Evolutionary conservation across 345 rosid species (phyloP).

Genomic region (Lenwebbia sp.): DNA sequence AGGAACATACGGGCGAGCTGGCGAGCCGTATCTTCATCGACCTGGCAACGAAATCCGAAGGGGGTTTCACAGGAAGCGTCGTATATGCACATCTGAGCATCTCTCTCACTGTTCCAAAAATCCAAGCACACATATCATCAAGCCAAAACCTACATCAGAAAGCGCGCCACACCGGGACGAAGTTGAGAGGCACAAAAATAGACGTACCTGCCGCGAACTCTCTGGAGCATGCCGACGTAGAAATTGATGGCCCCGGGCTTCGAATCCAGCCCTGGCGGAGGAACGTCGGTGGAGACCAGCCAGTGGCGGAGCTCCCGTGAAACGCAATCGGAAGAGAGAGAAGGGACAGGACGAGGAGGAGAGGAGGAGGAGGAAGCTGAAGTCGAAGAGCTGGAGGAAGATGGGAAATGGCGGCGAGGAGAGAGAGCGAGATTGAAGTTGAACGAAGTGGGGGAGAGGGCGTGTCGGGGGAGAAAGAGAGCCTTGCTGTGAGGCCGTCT

Average conservation of each 20-base stretch:
- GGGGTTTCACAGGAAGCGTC: conserved; percentile 42
- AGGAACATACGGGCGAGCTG: conserved; percentile 40
- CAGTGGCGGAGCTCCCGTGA: conserved; percentile 20
- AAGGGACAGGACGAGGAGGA: conserved; percentile 5
- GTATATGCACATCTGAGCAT: conserved; percentile 73
- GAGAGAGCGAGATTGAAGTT: not conserved
- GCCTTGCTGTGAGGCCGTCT: not conserved
- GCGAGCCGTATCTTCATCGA: conserved; percentile 53
- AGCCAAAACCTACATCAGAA: not conserved
- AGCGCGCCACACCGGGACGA: not conserved
- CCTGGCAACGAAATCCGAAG: conserved; percentile 70
- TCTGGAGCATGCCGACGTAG: conserved; percentile 39
- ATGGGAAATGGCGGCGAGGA: not conserved
- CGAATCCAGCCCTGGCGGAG: conserved; percentile 31
- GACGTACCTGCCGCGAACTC: conserved; percentile 46
- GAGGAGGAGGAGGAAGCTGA: conserved; percentile 10
- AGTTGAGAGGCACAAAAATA: not conserved
- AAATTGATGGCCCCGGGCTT: conserved; percentile 47
- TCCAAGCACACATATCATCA: not conserved
- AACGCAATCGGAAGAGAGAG: not conserved
- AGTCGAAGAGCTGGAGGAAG: not conserved
- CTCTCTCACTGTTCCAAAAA: conserved; percentile 34
- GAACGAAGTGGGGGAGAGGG: not conserved
- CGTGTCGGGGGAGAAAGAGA: not conserved
- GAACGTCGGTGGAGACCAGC: conserved; percentile 57